These are phyloP conservation scores for Silene noctiflora DNA, from an alignment of 179 eudicot species.

Conservation along the genomic window DNA sequence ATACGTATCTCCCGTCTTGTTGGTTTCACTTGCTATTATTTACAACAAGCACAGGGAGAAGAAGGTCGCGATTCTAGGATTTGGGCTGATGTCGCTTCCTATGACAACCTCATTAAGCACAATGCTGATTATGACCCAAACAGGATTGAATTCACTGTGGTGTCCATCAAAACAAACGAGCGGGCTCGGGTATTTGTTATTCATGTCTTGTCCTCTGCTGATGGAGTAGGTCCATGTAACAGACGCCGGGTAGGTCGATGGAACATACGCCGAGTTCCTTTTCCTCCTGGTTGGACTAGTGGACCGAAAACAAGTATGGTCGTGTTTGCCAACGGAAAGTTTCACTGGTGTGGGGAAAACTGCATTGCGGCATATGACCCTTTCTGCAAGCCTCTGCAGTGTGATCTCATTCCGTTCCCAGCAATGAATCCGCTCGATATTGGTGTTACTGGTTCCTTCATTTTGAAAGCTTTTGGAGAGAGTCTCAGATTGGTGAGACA, in stretches of 20 bases:
- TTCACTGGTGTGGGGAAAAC: neutral
- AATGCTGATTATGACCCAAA: slow-evolving; percentile 1
- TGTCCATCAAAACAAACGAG: neutral
- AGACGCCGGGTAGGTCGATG: neutral
- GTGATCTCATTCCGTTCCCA: slow-evolving; percentile 1
- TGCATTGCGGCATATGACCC: slow-evolving; percentile 9
- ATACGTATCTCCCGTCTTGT: too few species aligned
- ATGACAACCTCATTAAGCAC: neutral
- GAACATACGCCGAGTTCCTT: neutral
- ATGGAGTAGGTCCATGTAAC: neutral
- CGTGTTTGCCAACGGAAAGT: neutral
- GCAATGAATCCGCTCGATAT: neutral
- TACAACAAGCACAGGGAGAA: too few species aligned
- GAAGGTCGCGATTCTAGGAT: too few species aligned
- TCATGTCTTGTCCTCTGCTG: neutral
- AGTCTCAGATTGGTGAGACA: neutral
- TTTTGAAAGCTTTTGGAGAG: neutral
- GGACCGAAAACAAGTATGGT: too few species aligned
- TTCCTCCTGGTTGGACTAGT: neutral
- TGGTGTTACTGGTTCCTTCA: too few species aligned
- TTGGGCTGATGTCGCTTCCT: too few species aligned
- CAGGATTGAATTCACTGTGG: neutral
- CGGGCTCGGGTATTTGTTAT: neutral
- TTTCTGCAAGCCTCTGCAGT: neutral
- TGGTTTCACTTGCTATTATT: too few species aligned